phyloP scores from a whole-genome alignment of 495 filamentous ascomycete genomes.

The Tuber umbilicatum region DNA sequence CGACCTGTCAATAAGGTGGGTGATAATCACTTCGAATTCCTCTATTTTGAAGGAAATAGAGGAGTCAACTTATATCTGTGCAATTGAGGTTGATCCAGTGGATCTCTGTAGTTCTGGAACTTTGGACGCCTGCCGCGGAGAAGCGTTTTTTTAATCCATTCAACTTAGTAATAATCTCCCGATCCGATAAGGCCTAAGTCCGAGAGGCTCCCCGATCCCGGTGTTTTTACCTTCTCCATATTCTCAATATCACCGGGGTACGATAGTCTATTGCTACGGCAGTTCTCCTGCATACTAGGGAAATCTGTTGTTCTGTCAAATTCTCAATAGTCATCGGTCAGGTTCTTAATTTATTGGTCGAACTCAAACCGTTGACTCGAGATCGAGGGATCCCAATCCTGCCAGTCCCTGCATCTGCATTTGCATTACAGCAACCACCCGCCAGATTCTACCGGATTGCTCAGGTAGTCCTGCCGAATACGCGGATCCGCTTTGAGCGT shows the following conservation, averaged over 20 bases:
- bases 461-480: constrained; percentile 2
- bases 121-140: constrained; percentile 6
- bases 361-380: background rate
- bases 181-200: background rate
- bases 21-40: background rate
- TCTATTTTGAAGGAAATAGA: constrained; percentile 18
- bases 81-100: constrained; percentile 12
- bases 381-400: background rate
- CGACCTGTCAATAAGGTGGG: background rate
- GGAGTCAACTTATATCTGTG: constrained; percentile 14
- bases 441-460: constrained; percentile 4
- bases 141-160: background rate
- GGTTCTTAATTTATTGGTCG: constrained; percentile 1
- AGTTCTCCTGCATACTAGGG: background rate
- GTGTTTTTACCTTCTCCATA: background rate
- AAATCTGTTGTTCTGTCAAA: background rate
- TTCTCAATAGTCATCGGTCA: constrained; percentile 5
- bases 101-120: constrained; percentile 7
- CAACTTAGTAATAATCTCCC: background rate
- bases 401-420: constrained; percentile 7
- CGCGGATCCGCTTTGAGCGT: background rate
- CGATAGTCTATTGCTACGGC: constrained; percentile 10
- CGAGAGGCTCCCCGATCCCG: background rate
- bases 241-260: background rate
- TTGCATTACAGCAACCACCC: background rate